These are phyloP conservation scores for Trichothecium sympodiale DNA, from an alignment of 2,329 filamentous ascomycete species.

Conservation along the genomic window DNA sequence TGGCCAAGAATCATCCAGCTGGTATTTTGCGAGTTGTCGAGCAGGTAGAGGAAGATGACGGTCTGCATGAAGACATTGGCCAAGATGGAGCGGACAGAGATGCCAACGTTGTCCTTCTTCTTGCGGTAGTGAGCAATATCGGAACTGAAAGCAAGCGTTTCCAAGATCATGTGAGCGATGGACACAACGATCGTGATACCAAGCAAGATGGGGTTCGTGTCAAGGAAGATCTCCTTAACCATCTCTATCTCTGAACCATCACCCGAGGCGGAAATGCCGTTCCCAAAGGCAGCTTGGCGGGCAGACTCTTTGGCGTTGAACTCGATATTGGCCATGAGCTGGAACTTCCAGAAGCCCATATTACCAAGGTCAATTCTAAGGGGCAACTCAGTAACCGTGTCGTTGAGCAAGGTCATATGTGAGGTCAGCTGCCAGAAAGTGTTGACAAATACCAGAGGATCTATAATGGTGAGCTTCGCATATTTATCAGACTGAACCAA, in stretches of 20 bases:
- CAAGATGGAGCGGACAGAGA: constrained; percentile 89
- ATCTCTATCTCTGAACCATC: constrained; percentile 94
- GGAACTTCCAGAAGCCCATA: constrained; percentile 82
- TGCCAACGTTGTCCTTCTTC: constrained; percentile 98
- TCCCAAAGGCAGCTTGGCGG: constrained; percentile 64
- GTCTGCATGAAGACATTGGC: constrained; percentile 97
- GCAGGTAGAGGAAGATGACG: constrained; percentile 89
- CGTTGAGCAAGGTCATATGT: constrained; percentile 87
- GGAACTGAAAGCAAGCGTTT: constrained; percentile 92
- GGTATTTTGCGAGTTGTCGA: constrained; percentile 96
- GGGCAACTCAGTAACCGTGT: constrained; percentile 72
- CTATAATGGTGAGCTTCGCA: constrained; percentile 13
- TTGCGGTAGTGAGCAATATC: constrained; percentile 98
- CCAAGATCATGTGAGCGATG: constrained; percentile 86
- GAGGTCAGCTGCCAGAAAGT: constrained; percentile 92
- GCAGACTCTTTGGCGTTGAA: constrained; percentile 77
- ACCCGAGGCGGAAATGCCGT: constrained; percentile 61
- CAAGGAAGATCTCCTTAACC: constrained; percentile 89
- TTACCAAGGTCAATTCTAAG: constrained; percentile 78
- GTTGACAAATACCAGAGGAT: constrained; percentile 82
- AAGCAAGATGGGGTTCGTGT: constrained; percentile 88
- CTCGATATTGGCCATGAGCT: constrained; percentile 72
- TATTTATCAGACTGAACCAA: not conserved
- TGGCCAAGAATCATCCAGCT: constrained; percentile 98
- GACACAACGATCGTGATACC: constrained; percentile 75